Base-by-base conservation (phyloP, 1,139 yeast genomes). In the Tardiomyces depauwii region DNA sequence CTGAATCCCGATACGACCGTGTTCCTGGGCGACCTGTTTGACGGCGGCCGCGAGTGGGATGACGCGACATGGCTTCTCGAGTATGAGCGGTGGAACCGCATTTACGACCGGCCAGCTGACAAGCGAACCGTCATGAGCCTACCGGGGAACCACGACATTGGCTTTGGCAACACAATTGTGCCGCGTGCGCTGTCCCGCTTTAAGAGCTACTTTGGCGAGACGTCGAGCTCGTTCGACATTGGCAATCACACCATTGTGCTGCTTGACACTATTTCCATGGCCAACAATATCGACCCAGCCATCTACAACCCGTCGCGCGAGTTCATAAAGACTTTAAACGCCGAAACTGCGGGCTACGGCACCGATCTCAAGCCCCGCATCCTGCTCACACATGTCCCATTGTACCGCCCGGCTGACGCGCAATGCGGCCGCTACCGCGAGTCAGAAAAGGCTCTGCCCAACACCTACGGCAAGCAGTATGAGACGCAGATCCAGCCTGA, bases 141-240 rank as follows among this genome's bases (percentile, higher is more conserved):
- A 12, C 96, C 97, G 0, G 98, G 98, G 2, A 91, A 91, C 59
- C 98, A 91, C 61, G 98, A 91, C 61, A 86, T 91, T 54, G 98
- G 98, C 0, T 89, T 83, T 62, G 95, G 94, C 33, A 76, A 79
- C 48, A 77, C 80, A 1, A 71, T 77, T 7, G 69, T 75, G 12
- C 75, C 74, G 25, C 63, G 69, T 2, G 76, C 80, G 27, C 62
- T 74, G 44, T 66, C 77, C 28, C 69, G 97, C 52, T 91, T 89
- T 63, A 66, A 74, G 19, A 68, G 80, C 2, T 75, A 72, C 58
- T 89, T 87, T 62, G 98, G 98, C 2, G 79, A 70, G 43, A 63
- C 80, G 2, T 72, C 82, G 10, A 76, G 82, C 47, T 71, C 72
- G 28, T 67, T 72, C 45, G 67, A 76, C 16, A 66, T 77, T 30